Percentiles rank a stretch among this genome's conserved stretches.
Evolutionary conservation across 179 eudicot genomes (phyloP).

Genomic region (Vitellaria paradoxa): DNA sequence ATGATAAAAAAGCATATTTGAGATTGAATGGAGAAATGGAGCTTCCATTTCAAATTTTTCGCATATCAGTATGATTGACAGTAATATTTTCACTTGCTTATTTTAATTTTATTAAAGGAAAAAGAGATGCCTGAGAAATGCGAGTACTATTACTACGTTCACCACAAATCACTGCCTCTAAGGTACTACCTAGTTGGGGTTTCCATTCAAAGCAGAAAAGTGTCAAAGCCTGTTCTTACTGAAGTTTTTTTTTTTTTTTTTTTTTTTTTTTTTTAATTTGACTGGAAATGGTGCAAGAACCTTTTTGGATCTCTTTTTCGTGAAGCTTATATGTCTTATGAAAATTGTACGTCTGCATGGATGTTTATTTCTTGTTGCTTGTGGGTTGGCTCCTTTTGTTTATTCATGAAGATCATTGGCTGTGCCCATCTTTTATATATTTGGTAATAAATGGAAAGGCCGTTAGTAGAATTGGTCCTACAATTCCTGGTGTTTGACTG

Average conservation of each 20-base stretch:
- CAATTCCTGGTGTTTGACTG: not conserved
- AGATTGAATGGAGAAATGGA: conserved; percentile 6
- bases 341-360: not conserved
- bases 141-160: not conserved
- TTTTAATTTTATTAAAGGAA: not conserved
- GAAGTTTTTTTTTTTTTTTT: not conserved
- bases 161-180: not conserved
- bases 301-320: not conserved
- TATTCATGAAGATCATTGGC: not conserved
- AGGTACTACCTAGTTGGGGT: too few species aligned
- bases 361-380: not conserved
- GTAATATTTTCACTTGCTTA: not conserved
- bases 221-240: too few species aligned
- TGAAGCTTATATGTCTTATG: not conserved
- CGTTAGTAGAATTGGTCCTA: not conserved
- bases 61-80: not conserved
- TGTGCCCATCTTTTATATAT: not conserved
- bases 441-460: not conserved
- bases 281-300: not conserved
- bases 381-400: not conserved
- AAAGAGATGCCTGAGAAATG: not conserved
- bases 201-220: not conserved
- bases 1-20: not conserved
- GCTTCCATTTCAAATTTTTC: not conserved
- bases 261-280: too few species aligned